Base-by-base conservation (phyloP, 2,329 filamentous ascomycete species). In the Pseudogymnoascus sp. region DNA sequence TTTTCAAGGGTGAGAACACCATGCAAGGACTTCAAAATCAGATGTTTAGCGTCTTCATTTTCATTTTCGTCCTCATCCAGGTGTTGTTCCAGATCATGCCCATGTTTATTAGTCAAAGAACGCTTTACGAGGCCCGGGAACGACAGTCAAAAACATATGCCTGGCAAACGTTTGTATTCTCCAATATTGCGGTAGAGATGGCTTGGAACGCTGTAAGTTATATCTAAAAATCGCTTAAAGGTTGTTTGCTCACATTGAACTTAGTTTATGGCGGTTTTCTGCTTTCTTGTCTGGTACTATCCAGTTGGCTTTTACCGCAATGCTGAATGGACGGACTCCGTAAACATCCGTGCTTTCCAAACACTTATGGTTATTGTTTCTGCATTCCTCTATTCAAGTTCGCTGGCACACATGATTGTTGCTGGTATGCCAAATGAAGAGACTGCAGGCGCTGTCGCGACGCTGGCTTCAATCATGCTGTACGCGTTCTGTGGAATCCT, bases 271-370 rank as follows among this genome's bases (percentile, higher is more conserved):
- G 83, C 85, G 1, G 80, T 86, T 26, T 77, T 93, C 69, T 87
- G 91, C 79, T 95, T 80, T 78, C 81, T 90, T 70, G 86, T 81
- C 73, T 93, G 89, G 84, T 96, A 95, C 79, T 96, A 91, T 73
- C 89, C 90, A 1, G 82, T 95, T 61, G 89, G 89, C 3, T 81
- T 93, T 7, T 85, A 90, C 74, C 75, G 77, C 66, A 91, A 92
- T 70, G 88, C 88, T 3, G 76, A 80, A 19, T 78, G 78, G 1
- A 83, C 83, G 4, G 81, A 81, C 64, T 78, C 85, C 67, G 81
- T 86, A 1, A 72, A 81, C 4, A 84, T 90, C 59, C 88, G 90
- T 38, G 89, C 90, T 13, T 87, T 79, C 0, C 82, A 93, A 24
- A 88, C 92, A 82, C 91, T 92, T 78, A 79, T 95, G 37, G 84